Conservation (phyloP, 805 yeast genomes). For the Ogataea ramenticola region DNA sequence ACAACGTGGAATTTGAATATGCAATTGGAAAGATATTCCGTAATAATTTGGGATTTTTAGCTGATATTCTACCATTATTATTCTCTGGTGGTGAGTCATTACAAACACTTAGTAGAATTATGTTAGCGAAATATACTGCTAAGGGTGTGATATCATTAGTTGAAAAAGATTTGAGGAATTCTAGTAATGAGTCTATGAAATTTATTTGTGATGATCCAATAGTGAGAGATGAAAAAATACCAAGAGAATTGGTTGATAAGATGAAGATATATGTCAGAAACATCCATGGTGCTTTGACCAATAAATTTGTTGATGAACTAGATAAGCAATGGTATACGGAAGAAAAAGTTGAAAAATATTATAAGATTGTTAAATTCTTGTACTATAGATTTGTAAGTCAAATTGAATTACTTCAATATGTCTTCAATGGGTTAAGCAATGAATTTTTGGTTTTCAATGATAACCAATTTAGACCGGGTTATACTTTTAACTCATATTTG, state of each 20-base stretch:
- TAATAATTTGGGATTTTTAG: conserved; percentile 25
- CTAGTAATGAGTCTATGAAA: neutral
- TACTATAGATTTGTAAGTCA: conserved; percentile 25
- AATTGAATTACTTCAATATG: conserved; percentile 1
- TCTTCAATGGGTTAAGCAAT: neutral
- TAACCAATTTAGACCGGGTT: neutral
- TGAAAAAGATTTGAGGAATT: neutral
- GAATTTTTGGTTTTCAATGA: neutral
- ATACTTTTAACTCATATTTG: neutral
- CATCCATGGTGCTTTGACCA: neutral
- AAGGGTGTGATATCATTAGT: neutral
- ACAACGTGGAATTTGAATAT: conserved; percentile 9
- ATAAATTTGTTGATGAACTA: conserved; percentile 14
- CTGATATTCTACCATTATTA: conserved; percentile 31
- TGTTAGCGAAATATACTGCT: conserved; percentile 10
- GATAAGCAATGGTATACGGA: conserved; percentile 25
- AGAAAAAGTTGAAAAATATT: conserved; percentile 31
- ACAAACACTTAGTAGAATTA: conserved; percentile 22
- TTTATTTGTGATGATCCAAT: neutral
- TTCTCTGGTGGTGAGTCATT: conserved; percentile 41
- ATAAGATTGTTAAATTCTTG: conserved; percentile 27
- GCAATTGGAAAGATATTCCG: conserved; percentile 17
- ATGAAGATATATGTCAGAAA: neutral
- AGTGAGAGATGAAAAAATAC: neutral
- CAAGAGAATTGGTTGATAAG: neutral